phyloP scores from a whole-genome alignment of 2,329 filamentous ascomycete genomes.

The Xylaria sp. region DNA sequence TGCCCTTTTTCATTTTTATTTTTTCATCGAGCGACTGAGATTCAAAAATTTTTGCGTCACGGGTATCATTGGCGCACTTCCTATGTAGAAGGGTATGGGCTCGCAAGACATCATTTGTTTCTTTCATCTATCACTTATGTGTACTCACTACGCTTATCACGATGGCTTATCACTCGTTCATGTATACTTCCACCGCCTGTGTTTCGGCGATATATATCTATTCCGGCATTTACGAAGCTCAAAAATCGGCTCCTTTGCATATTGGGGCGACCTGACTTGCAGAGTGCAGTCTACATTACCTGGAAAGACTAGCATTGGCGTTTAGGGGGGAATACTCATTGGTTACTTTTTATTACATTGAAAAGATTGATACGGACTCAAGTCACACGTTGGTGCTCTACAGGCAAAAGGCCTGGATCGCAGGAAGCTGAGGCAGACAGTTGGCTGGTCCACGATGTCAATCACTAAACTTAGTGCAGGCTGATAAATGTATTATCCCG shows the following conservation, averaged over 20 bases:
- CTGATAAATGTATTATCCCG: slow-evolving; percentile 11
- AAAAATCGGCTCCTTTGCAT: background rate
- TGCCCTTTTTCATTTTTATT: too few relatives aligned
- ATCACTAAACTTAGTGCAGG: slow-evolving; percentile 1
- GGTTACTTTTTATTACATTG: background rate
- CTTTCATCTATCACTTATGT: background rate
- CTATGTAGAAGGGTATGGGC: slow-evolving; percentile 7
- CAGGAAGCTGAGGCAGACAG: background rate
- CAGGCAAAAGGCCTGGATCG: background rate
- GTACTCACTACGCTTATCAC: background rate
- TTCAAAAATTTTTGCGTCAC: slow-evolving; percentile 16
- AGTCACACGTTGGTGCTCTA: slow-evolving; percentile 8
- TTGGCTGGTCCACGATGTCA: slow-evolving; percentile 17
- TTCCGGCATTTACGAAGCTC: background rate
- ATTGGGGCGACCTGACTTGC: too few relatives aligned
- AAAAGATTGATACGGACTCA: slow-evolving; percentile 24
- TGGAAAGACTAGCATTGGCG: slow-evolving; percentile 10
- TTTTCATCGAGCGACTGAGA: slow-evolving; percentile 10
- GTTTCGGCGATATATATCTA: background rate
- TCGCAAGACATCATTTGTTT: slow-evolving; percentile 21
- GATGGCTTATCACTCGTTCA: background rate
- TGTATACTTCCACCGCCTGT: background rate
- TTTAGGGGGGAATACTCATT: slow-evolving; percentile 2
- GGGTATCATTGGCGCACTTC: slow-evolving; percentile 8
- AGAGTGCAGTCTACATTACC: background rate